These are phyloP conservation scores for Stygiomarasmius scandens DNA, from an alignment of 1,284 basidiomycete species.

Conservation along the genomic window DNA sequence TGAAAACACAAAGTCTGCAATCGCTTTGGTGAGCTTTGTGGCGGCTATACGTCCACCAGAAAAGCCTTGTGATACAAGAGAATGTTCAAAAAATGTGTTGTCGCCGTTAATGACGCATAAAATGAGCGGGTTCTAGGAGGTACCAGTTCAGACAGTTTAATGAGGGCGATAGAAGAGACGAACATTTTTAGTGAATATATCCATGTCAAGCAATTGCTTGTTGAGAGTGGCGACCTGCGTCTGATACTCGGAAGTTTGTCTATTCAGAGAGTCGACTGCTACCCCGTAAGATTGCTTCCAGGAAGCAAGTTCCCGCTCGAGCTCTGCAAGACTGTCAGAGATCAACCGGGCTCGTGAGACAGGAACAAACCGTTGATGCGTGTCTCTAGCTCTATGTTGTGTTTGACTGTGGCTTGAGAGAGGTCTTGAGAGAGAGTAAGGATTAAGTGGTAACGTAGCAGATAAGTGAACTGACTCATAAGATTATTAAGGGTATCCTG, in stretches of 20 bases:
- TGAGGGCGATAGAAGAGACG: constrained; percentile 1
- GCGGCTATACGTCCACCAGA: constrained; percentile 71
- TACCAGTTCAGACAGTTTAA: constrained; percentile 9
- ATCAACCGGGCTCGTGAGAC: background rate
- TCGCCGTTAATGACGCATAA: constrained; percentile 77
- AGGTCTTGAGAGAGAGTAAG: constrained; percentile 46
- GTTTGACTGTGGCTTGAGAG: constrained; percentile 61
- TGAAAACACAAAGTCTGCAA: constrained; percentile 63
- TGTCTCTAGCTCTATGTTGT: constrained; percentile 62
- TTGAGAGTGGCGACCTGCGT: constrained; percentile 63
- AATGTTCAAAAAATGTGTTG: constrained; percentile 62
- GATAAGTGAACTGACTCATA: constrained; percentile 44
- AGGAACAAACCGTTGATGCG: constrained; percentile 45
- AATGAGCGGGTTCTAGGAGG: constrained; percentile 61
- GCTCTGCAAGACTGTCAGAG: constrained; percentile 28
- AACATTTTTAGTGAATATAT: constrained; percentile 54
- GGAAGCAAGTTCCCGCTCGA: constrained; percentile 67
- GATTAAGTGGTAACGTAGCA: constrained; percentile 10
- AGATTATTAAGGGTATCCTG: constrained; percentile 64
- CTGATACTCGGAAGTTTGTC: constrained; percentile 63
- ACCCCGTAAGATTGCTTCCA: constrained; percentile 71
- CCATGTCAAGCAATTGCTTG: constrained; percentile 57
- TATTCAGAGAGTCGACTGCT: constrained; percentile 58
- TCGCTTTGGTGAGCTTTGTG: constrained; percentile 63
- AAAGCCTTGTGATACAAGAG: constrained; percentile 61